Conservation (phyloP, 441 rosid species). For the Sinapis alba region DNA sequence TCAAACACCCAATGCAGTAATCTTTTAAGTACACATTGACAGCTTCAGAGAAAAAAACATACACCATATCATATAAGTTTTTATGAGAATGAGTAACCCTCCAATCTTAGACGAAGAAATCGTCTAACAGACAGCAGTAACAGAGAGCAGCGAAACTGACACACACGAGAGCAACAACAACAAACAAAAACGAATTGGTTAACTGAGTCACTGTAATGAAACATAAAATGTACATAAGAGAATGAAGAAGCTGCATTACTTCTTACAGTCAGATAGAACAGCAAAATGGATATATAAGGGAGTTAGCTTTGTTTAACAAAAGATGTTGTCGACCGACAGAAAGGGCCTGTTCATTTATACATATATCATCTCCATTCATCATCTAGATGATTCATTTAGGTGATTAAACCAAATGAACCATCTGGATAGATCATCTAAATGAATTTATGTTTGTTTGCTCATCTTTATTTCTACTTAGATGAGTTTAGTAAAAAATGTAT, state of each 20-base stretch:
- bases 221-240: neutral
- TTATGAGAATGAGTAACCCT: neutral
- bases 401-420: too few species aligned
- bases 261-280: neutral
- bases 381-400: too few species aligned
- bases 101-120: slow-evolving; percentile 56
- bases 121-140: slow-evolving; percentile 79
- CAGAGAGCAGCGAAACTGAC: slow-evolving; percentile 67
- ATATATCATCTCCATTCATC: too few species aligned
- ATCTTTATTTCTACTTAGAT: too few species aligned
- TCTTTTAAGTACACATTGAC: neutral
- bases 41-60: neutral
- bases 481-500: too few species aligned
- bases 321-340: too few species aligned
- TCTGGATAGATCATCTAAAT: too few species aligned
- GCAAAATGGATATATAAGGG: neutral
- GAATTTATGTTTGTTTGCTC: too few species aligned
- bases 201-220: too few species aligned
- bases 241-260: neutral
- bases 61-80: neutral
- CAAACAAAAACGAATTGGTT: neutral
- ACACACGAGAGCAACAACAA: neutral
- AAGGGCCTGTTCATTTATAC: too few species aligned
- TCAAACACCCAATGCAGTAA: neutral
- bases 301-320: too few species aligned